Base-by-base conservation (phyloP, 1,284 basidiomycete genomes). In the Boletus mariae region DNA sequence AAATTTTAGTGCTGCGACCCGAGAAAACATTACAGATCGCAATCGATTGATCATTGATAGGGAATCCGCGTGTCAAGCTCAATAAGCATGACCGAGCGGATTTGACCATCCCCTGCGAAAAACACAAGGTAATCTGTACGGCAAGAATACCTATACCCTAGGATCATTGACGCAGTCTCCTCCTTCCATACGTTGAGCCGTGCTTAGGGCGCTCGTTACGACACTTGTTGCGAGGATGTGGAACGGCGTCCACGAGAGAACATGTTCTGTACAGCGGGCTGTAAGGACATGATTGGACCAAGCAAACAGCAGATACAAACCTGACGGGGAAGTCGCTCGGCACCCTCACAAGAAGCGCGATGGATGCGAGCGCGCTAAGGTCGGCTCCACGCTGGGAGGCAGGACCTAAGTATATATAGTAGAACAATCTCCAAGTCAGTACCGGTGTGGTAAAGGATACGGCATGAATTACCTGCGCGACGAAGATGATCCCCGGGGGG, bases 261-360 rank as follows among this genome's bases (percentile, higher is more conserved):
- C 49, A 38, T 38, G 48, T 58, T 67, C 70, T 75, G 57, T 42
- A 41, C 9, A 55, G 61, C 55, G 41, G 55, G 37, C 17, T 17
- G 40, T 54, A 46, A 56, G 34, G 42, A 28, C 37, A 26, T 10
- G 31, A 40, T 11, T 11, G 25, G 13, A 47, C 41, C 12, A 25
- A n/a, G 45, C 8, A 7, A 46, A 49, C 47, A 52, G 51, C 43
- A 46, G 52, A 58, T 51, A 56, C 56, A 57, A 61, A 75, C 82
- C 81, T 75, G 64, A 68, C 70, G 71, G 69, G 44, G 82, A 85
- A 72, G 74, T 71, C 71, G 68, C 66, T 80, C 72, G 67, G 68
- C 79, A 80, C 69, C 80, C 78, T 73, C 75, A 80, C 82, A 84
- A 84, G 83, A 84, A 84, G 80, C 83, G 82, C 81, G 82, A 84